These are phyloP conservation scores for Atkinsonella hypoxylon DNA, from an alignment of 2,329 filamentous ascomycete species.

Conservation along the genomic window DNA sequence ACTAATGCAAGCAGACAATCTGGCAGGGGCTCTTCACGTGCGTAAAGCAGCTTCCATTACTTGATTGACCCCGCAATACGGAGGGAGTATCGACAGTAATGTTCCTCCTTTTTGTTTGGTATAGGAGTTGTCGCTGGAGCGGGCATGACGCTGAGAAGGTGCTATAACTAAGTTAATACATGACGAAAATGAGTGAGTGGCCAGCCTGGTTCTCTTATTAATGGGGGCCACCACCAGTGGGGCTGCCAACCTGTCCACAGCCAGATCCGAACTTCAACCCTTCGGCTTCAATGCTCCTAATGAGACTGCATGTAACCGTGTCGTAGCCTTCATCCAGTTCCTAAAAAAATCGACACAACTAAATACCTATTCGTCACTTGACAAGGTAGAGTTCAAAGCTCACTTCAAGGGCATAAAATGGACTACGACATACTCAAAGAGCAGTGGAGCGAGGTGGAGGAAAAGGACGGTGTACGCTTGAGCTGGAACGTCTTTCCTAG, in stretches of 20 bases:
- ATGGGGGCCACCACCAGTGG: neutral
- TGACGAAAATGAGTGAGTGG: neutral
- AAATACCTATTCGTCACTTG: neutral
- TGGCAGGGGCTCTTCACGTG: too few relatives aligned
- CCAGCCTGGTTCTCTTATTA: too few relatives aligned
- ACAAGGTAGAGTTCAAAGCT: neutral
- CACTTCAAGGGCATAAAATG: conserved; percentile 37
- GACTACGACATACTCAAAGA: conserved; percentile 91
- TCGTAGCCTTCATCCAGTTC: neutral
- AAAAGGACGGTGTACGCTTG: conserved; percentile 86
- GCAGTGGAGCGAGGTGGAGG: conserved; percentile 92
- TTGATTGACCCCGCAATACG: too few relatives aligned
- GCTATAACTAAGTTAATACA: too few relatives aligned
- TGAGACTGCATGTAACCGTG: neutral
- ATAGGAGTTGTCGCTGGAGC: too few relatives aligned
- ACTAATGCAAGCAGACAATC: too few relatives aligned
- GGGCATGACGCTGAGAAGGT: too few relatives aligned
- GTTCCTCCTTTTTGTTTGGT: too few relatives aligned
- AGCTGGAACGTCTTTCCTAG: conserved; percentile 99
- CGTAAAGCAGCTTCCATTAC: too few relatives aligned
- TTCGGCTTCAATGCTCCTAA: neutral
- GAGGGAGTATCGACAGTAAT: too few relatives aligned
- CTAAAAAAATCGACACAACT: neutral
- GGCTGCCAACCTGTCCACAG: conserved; percentile 7
- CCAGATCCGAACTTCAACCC: neutral